phyloP scores from a whole-genome alignment of 176 grass and related monocot species.

The Cenchrus americanus region DNA sequence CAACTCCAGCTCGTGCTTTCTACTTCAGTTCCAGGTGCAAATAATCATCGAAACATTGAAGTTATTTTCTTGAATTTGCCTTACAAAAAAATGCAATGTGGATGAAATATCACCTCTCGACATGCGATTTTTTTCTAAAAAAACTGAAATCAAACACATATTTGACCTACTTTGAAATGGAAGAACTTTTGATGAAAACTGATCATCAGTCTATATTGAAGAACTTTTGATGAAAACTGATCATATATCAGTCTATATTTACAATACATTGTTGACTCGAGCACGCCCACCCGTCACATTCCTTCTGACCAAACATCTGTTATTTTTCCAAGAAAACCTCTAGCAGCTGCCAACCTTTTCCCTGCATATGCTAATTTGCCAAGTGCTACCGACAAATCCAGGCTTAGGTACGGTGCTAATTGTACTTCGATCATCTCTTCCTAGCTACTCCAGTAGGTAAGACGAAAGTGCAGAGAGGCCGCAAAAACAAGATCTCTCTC shows the following conservation, averaged over 20 bases:
- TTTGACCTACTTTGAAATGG: background rate
- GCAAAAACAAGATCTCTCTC: background rate
- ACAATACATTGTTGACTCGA: background rate
- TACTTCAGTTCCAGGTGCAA: background rate
- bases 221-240: background rate
- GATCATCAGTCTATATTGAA: background rate
- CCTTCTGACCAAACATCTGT: conserved; percentile 20
- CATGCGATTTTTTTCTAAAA: too few relatives aligned
- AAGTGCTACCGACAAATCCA: background rate
- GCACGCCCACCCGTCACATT: background rate
- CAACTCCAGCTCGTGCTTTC: background rate
- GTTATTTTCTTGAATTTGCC: too few relatives aligned
- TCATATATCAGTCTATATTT: background rate
- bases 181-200: background rate
- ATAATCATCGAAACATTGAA: background rate
- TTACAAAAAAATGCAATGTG: too few relatives aligned
- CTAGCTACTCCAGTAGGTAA: too few relatives aligned
- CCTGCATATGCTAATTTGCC: background rate
- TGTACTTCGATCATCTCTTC: background rate
- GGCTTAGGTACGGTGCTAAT: background rate
- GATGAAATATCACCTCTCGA: too few relatives aligned
- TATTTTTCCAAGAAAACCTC: conserved; percentile 14
- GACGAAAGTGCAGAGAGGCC: background rate
- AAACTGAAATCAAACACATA: too few relatives aligned
- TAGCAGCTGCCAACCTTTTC: background rate